Evolutionary conservation across 768 basidiomycete genomes (phyloP).

Genomic region (Leucogyrophana mollusca): DNA sequence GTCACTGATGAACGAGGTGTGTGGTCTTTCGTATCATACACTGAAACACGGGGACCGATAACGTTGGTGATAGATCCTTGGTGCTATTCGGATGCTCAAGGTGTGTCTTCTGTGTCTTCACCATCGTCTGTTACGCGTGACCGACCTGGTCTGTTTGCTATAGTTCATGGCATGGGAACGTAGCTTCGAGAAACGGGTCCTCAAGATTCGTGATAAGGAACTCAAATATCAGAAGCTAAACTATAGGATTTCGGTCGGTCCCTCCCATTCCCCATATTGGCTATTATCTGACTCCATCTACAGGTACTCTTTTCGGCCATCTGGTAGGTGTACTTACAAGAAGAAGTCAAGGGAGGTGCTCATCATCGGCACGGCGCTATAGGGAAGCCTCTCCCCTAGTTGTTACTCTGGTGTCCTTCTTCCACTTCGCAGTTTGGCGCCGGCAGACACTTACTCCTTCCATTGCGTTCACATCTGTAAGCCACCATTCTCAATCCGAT

Average conservation of each 20-base stretch:
- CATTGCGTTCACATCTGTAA: constrained; percentile 74
- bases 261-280: background rate
- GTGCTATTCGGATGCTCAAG: constrained; percentile 90
- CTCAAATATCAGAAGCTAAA: constrained; percentile 83
- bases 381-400: constrained; percentile 52
- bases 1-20: constrained; percentile 83
- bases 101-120: constrained; percentile 22
- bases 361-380: background rate
- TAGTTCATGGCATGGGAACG: constrained; percentile 97
- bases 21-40: constrained; percentile 6
- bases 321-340: constrained; percentile 37
- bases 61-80: constrained; percentile 53
- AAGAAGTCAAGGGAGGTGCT: background rate
- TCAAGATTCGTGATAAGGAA: constrained; percentile 76
- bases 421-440: constrained; percentile 74
- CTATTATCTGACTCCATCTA: background rate
- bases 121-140: background rate
- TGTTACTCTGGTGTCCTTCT: constrained; percentile 61
- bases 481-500: constrained; percentile 30
- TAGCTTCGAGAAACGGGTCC: constrained; percentile 75
- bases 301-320: constrained; percentile 49
- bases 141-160: constrained; percentile 1
- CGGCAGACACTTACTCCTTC: constrained; percentile 73
- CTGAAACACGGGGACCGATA: background rate
- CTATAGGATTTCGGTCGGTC: constrained; percentile 75